Conservation (phyloP, 108 stramenopile species). For the Stephanodiscus triporus region DNA sequence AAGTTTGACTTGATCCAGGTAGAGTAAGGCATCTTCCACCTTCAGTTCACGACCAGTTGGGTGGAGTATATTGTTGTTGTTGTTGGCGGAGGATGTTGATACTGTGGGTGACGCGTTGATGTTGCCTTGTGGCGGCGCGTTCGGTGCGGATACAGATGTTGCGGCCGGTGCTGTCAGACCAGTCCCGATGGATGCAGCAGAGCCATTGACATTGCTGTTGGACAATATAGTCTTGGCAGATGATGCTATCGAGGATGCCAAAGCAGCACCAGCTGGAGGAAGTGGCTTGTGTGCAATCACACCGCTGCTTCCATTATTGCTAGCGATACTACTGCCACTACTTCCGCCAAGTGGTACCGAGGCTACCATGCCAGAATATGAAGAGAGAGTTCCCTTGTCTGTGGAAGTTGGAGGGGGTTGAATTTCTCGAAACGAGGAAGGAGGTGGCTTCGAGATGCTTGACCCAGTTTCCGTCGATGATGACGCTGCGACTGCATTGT, state of each 20-base stretch:
- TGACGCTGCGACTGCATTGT: too few relatives aligned
- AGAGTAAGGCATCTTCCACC: constrained; percentile 90
- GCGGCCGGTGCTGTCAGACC: background rate
- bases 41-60: constrained; percentile 67
- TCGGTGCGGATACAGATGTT: too few relatives aligned
- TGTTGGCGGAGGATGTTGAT: background rate
- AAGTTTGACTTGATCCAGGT: constrained; percentile 91
- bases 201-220: background rate
- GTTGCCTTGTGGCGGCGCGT: too few relatives aligned
- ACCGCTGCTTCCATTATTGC: background rate
- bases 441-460: too few relatives aligned
- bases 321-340: background rate
- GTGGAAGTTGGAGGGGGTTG: background rate
- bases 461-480: too few relatives aligned
- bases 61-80: constrained; percentile 15
- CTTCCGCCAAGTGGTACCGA: background rate
- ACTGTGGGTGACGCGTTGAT: background rate
- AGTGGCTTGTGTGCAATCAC: constrained; percentile 5
- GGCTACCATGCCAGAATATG: background rate
- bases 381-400: background rate
- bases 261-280: background rate
- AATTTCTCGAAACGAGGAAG: background rate
- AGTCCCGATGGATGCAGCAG: background rate
- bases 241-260: background rate
- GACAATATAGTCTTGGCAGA: constrained; percentile 7